Percentiles rank a stretch among this genome's conserved stretches.
Evolutionary conservation across 192 early-diverging fungal genomes (phyloP).

Genomic region (Podila horticola): DNA sequence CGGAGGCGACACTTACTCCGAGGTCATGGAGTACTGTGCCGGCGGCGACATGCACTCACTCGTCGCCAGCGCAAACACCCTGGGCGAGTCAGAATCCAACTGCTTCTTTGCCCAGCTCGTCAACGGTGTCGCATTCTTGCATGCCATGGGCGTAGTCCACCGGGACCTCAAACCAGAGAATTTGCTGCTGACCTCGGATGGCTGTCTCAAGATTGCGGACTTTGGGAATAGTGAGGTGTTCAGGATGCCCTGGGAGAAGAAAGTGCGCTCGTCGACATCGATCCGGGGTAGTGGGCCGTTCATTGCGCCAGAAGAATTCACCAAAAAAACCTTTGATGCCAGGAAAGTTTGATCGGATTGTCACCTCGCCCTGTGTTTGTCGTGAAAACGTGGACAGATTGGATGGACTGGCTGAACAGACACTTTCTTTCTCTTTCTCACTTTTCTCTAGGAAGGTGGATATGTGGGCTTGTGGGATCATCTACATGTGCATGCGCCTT

Average conservation of each 20-base stretch:
- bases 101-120: slow-evolving; percentile 82
- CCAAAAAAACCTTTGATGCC: slow-evolving; percentile 73
- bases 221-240: slow-evolving; percentile 85
- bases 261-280: slow-evolving; percentile 66
- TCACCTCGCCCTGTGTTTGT: not conserved
- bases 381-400: not conserved
- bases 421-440: no score
- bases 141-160: slow-evolving; percentile 80
- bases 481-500: slow-evolving; percentile 44
- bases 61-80: slow-evolving; percentile 66
- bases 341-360: slow-evolving; percentile 53
- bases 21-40: slow-evolving; percentile 86
- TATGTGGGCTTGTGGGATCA: slow-evolving; percentile 50
- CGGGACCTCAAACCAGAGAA: slow-evolving; percentile 89
- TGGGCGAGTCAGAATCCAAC: slow-evolving; percentile 60
- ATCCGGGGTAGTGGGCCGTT: slow-evolving; percentile 85
- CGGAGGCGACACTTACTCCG: slow-evolving; percentile 64
- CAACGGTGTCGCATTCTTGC: slow-evolving; percentile 78
- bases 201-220: slow-evolving; percentile 83
- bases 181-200: slow-evolving; percentile 67
- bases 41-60: slow-evolving; percentile 80
- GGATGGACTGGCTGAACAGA: slow-evolving; percentile 42
- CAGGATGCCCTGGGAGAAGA: slow-evolving; percentile 71
- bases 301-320: slow-evolving; percentile 83
- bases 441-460: slow-evolving; percentile 20